phyloP scores from a whole-genome alignment of 305 asterid genomes.

The Solanum hybrid region DNA sequence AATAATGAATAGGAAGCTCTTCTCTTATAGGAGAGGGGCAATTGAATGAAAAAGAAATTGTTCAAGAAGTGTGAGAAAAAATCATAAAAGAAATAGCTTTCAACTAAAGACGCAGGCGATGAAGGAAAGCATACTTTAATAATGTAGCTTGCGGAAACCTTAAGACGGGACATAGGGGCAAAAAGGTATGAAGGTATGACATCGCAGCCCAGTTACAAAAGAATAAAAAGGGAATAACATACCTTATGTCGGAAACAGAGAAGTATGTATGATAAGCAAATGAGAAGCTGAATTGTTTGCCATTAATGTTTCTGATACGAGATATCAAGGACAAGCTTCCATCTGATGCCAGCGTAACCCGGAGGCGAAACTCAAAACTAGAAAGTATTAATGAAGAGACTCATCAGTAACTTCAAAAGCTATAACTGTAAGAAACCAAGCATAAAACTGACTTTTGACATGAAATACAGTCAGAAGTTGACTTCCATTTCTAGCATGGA shows the following conservation, averaged over 20 bases:
- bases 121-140: background rate
- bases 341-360: conserved; percentile 63
- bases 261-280: conserved; percentile 81
- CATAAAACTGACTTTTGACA: background rate
- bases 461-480: background rate
- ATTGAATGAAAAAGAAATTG: background rate
- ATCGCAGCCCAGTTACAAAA: background rate
- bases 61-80: background rate
- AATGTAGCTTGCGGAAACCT: background rate
- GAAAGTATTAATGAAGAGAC: conserved; percentile 4
- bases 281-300: conserved; percentile 87
- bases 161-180: background rate
- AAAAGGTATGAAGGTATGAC: background rate
- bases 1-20: background rate
- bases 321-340: conserved; percentile 81
- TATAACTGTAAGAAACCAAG: background rate
- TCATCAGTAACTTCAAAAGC: conserved; percentile 4
- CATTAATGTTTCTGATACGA: conserved; percentile 75
- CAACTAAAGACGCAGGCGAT: background rate
- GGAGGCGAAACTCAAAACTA: conserved; percentile 85
- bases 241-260: conserved; percentile 94
- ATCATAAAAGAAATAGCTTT: background rate
- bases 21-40: background rate
- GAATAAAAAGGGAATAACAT: background rate
- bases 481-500: background rate